These are phyloP conservation scores for Xylaria sp. DNA, from an alignment of 2,329 filamentous ascomycete genomes.

Conservation along the genomic window DNA sequence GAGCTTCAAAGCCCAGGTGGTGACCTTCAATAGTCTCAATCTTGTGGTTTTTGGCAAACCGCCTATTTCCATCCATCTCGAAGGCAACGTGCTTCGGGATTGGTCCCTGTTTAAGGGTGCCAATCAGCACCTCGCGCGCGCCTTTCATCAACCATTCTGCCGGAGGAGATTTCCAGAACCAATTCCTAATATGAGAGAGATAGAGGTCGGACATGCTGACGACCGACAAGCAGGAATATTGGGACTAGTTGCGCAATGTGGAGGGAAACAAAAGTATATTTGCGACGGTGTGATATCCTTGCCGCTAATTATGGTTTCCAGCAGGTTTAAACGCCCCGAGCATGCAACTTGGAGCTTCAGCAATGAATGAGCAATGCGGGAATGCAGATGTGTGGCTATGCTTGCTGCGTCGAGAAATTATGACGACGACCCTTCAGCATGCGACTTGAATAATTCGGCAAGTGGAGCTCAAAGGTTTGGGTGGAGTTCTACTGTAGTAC, in stretches of 20 bases:
- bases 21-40: slow-evolving; percentile 98
- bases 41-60: slow-evolving; percentile 88
- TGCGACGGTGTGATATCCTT: slow-evolving; percentile 1
- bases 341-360: neutral
- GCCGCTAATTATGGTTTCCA: neutral
- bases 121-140: slow-evolving; percentile 86
- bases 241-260: slow-evolving; percentile 1
- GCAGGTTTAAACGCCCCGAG: neutral
- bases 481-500: neutral
- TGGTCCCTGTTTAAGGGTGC: slow-evolving; percentile 87
- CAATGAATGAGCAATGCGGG: slow-evolving; percentile 16
- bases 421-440: slow-evolving; percentile 41
- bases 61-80: slow-evolving; percentile 97
- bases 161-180: slow-evolving; percentile 88
- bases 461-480: slow-evolving; percentile 17
- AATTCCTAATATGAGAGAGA: slow-evolving; percentile 64
- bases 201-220: slow-evolving; percentile 65
- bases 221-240: slow-evolving; percentile 3
- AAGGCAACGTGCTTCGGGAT: slow-evolving; percentile 98
- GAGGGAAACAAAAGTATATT: slow-evolving; percentile 14
- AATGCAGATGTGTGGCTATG: slow-evolving; percentile 34
- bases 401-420: slow-evolving; percentile 35
- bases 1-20: slow-evolving; percentile 92
- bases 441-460: slow-evolving; percentile 2
- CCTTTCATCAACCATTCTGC: slow-evolving; percentile 87